Percentiles rank a stretch among this genome's conserved stretches.
Evolutionary conservation across 1,139 yeast genomes (phyloP).

Genomic region (Yamadazyma jaroonii): DNA sequence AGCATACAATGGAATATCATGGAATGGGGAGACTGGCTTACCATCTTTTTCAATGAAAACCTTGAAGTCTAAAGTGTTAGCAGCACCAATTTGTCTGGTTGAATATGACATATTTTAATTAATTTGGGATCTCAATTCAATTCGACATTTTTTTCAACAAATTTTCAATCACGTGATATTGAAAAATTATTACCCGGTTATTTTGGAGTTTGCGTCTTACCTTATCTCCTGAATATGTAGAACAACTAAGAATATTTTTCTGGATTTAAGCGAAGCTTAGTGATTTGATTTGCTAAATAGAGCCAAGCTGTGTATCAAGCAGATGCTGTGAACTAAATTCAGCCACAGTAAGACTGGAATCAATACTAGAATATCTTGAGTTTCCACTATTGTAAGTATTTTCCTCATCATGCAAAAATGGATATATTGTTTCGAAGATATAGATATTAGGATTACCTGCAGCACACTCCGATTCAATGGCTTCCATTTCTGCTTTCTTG

Average conservation of each 20-base stretch:
- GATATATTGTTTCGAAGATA: background rate
- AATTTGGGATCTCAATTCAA: background rate
- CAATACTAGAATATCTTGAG: background rate
- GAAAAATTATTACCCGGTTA: conserved; percentile 1
- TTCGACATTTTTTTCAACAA: background rate
- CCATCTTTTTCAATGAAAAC: conserved; percentile 58
- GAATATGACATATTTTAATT: conserved; percentile 56
- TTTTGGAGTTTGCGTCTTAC: background rate
- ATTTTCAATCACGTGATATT: conserved; percentile 11
- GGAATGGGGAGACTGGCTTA: conserved; percentile 56
- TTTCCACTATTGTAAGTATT: background rate
- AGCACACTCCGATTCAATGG: conserved; percentile 1
- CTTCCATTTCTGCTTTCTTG: conserved; percentile 61
- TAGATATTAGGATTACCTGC: background rate
- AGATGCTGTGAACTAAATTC: too few relatives aligned
- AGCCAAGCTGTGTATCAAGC: background rate
- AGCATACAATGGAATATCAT: conserved; percentile 81
- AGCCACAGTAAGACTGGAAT: too few relatives aligned
- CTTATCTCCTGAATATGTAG: background rate
- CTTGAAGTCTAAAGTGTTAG: conserved; percentile 87
- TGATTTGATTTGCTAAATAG: background rate
- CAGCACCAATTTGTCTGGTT: conserved; percentile 86
- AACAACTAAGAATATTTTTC: too few relatives aligned
- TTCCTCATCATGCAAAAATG: background rate
- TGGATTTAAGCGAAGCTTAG: background rate